These are phyloP conservation scores for Verruconis gallopava DNA, from an alignment of 2,329 filamentous ascomycete species.

Conservation along the genomic window DNA sequence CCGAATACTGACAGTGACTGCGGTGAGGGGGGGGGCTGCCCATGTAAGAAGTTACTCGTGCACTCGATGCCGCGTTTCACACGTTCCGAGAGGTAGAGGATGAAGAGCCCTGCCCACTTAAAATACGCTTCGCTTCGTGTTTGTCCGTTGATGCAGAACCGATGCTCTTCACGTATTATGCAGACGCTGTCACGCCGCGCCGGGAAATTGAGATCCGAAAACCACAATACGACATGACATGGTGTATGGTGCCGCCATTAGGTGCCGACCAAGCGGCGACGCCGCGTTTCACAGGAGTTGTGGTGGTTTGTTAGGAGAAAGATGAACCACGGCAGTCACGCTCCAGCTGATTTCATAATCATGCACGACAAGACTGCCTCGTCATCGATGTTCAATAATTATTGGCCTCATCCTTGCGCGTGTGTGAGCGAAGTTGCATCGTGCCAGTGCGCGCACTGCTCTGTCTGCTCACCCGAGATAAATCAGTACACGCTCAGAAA, in stretches of 20 bases:
- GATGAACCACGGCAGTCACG: too few relatives aligned
- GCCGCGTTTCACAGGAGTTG: slow-evolving; percentile 5
- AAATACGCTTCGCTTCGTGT: background rate
- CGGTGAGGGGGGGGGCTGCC: too few relatives aligned
- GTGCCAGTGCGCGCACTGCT: slow-evolving; percentile 1
- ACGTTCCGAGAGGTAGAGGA: too few relatives aligned
- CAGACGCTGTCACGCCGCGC: background rate
- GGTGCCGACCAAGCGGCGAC: slow-evolving; percentile 3
- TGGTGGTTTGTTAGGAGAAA: background rate
- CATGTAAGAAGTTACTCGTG: too few relatives aligned
- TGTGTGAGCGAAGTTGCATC: slow-evolving; percentile 10
- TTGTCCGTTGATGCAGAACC: too few relatives aligned
- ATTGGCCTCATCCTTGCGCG: slow-evolving; percentile 9
- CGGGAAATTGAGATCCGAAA: background rate
- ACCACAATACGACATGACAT: background rate
- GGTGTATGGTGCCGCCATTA: background rate
- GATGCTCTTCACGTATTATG: background rate
- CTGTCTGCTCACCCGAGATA: slow-evolving; percentile 1
- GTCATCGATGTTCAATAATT: slow-evolving; percentile 7
- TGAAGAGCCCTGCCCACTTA: too few relatives aligned
- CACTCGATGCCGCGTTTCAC: background rate
- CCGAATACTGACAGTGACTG: background rate
- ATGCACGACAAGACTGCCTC: background rate
- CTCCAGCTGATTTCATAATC: too few relatives aligned
- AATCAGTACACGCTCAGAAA: too few relatives aligned